Percentiles rank a stretch among this genome's conserved stretches.
These are phyloP conservation scores for Rhypophila decipiens DNA, from an alignment of 495 filamentous ascomycete genomes.

Conservation along the genomic window DNA sequence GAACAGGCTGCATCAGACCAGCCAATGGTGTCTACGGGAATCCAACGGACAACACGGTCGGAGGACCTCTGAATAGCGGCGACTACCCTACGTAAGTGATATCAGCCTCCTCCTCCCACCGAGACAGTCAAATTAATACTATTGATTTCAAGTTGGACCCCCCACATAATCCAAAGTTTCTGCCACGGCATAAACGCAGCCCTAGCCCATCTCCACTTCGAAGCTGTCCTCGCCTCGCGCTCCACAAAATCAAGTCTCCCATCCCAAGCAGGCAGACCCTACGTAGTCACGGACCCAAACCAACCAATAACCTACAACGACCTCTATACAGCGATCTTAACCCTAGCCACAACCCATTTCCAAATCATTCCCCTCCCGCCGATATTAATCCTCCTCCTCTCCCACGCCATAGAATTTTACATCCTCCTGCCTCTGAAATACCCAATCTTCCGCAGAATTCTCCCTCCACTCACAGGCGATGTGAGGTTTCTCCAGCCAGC, in stretches of 20 bases:
- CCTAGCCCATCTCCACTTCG: conserved; percentile 53
- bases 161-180: conserved; percentile 47
- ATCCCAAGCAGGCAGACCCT: conserved; percentile 34
- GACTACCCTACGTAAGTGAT: conserved; percentile 39
- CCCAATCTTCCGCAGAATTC: conserved; percentile 32
- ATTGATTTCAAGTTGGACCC: conserved; percentile 37
- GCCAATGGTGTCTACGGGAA: conserved; percentile 56
- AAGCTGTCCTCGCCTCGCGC: conserved; percentile 26
- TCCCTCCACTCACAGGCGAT: conserved; percentile 38
- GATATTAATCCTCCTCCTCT: conserved; percentile 39
- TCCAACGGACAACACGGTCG: conserved; percentile 46
- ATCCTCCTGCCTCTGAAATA: conserved; percentile 33
- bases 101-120: background rate
- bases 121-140: background rate
- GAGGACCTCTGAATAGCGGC: conserved; percentile 29
- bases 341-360: conserved; percentile 26
- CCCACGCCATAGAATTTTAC: conserved; percentile 47
- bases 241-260: conserved; percentile 13
- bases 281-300: conserved; percentile 35
- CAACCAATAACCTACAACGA: conserved; percentile 29
- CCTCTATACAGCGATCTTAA: conserved; percentile 17
- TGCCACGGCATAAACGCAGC: conserved; percentile 53
- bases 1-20: conserved; percentile 52
- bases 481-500: conserved; percentile 47
- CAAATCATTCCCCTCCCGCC: conserved; percentile 29